These are phyloP conservation scores for Sanguinoderma infundibulare DNA, from an alignment of 1,284 basidiomycete species.

Conservation along the genomic window DNA sequence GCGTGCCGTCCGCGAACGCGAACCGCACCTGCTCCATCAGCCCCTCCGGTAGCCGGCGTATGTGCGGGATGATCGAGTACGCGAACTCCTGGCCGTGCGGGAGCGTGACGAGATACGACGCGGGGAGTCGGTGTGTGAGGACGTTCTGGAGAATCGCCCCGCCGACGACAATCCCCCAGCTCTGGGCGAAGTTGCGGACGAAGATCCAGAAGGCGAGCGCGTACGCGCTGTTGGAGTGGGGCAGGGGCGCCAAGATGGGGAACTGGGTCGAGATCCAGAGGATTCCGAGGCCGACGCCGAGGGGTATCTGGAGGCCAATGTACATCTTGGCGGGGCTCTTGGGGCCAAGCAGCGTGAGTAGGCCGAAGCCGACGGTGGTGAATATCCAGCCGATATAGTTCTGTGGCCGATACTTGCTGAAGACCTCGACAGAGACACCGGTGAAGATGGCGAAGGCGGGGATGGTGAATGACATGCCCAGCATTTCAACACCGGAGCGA, in stretches of 20 bases:
- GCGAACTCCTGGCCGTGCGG: slow-evolving; percentile 21
- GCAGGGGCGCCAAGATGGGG: slow-evolving; percentile 41
- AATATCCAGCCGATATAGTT: slow-evolving; percentile 46
- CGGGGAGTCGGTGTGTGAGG: slow-evolving; percentile 15
- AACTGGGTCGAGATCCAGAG: slow-evolving; percentile 31
- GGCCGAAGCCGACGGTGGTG: slow-evolving; percentile 39
- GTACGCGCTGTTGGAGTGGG: slow-evolving; percentile 33
- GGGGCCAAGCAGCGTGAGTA: slow-evolving; percentile 39
- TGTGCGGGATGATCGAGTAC: slow-evolving; percentile 22
- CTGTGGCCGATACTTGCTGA: slow-evolving; percentile 40
- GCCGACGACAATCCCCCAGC: slow-evolving; percentile 24
- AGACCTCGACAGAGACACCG: slow-evolving; percentile 34
- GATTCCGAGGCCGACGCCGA: slow-evolving; percentile 21
- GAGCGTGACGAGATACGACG: slow-evolving; percentile 12
- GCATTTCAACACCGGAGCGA: slow-evolving; percentile 43
- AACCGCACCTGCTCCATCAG: slow-evolving; percentile 17
- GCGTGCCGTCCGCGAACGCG: slow-evolving; percentile 20
- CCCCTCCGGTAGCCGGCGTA: slow-evolving; percentile 9
- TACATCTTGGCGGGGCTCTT: slow-evolving; percentile 5
- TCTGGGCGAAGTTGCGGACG: slow-evolving; percentile 33
- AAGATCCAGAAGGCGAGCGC: slow-evolving; percentile 39
- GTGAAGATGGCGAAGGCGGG: slow-evolving; percentile 36
- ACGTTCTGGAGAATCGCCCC: slow-evolving; percentile 24
- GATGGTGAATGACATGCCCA: slow-evolving; percentile 36
- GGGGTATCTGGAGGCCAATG: slow-evolving; percentile 16